Evolutionary conservation across 441 rosid species (phyloP), one percentile per base, ranked within the genome.

Genomic region (Pelargonium cotyledonis): DNA sequence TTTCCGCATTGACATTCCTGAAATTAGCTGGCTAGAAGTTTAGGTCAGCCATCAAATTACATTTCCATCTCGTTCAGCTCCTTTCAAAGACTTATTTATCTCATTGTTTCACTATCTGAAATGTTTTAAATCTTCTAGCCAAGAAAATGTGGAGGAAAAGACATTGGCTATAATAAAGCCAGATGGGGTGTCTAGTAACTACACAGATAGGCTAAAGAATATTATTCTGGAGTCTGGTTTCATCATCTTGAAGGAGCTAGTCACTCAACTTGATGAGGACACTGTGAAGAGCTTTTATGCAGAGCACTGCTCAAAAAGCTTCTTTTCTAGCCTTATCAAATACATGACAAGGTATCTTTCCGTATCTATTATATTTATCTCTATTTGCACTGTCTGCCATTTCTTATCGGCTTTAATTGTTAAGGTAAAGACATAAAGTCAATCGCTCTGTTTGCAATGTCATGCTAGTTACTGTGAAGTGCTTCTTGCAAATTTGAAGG

Each of bases 91-190:
- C 12, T 40, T 46, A 23, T 65, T 40, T 44, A 41, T 51, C 23
- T 51, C 35, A 19, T 21, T 69, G 46, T 1, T 14, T 40, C 51
- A 43, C 40, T 53, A 43, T 61, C 8, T 31, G 43, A 0, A 72
- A 67, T 70, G 61, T 44, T 73, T 26, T 69, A 85, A 89, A 77
- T 77, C 74, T 77, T 78, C 79, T 23, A 73, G 83, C 44, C 41
- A 73, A 62, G 88, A 72, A 66, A 74, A 60, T 72, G 29, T 57
- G 35, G 68, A 86, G 35, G 68, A 86, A 76, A 85, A 76, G 70
- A 93, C 95, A 23, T 38, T 93, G 66, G 97, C 85, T 38, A 85
- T 93, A 73, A 79, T 93, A 75, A 91, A 93, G 77, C 96, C 96
- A 15, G 98, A 93, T 73, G 97, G 98, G 66, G 68, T 91, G 73